Percentiles rank a stretch among this genome's conserved stretches.
These are phyloP conservation scores for Fragaria iinumae DNA, from an alignment of 306 rosid genomes.

Conservation along the genomic window DNA sequence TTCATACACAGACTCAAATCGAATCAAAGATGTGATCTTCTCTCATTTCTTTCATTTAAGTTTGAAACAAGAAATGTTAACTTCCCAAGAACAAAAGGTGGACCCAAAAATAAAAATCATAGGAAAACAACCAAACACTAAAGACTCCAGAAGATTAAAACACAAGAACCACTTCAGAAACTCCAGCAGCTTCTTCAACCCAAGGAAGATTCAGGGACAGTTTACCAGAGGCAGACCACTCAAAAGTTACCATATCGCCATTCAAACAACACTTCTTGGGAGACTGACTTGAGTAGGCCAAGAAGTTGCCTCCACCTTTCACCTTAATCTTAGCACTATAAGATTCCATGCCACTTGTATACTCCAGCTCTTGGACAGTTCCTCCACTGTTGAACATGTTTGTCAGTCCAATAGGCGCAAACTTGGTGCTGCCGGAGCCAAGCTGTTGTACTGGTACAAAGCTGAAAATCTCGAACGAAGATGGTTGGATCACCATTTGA, in stretches of 20 bases:
- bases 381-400: slow-evolving; percentile 75
- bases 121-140: neutral
- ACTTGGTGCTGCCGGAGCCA: slow-evolving; percentile 30
- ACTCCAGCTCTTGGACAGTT: slow-evolving; percentile 54
- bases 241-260: slow-evolving; percentile 48
- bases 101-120: neutral
- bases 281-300: slow-evolving; percentile 59
- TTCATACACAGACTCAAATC: neutral
- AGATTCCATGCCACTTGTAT: slow-evolving; percentile 12
- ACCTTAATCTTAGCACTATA: slow-evolving; percentile 40
- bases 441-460: slow-evolving; percentile 52
- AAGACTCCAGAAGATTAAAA: slow-evolving; percentile 20
- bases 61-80: no score
- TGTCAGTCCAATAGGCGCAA: slow-evolving; percentile 72
- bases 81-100: neutral
- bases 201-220: slow-evolving; percentile 50
- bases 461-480: slow-evolving; percentile 62
- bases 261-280: slow-evolving; percentile 53
- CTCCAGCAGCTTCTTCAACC: slow-evolving; percentile 55
- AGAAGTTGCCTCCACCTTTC: slow-evolving; percentile 75
- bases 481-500: slow-evolving; percentile 45
- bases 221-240: slow-evolving; percentile 52
- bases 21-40: neutral
- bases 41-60: neutral
- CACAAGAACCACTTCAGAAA: slow-evolving; percentile 45